Evolutionary conservation across 2,329 filamentous ascomycete species (phyloP), one percentile per base, ranked within the genome.

Genomic region (Diaporthe longicolla): DNA sequence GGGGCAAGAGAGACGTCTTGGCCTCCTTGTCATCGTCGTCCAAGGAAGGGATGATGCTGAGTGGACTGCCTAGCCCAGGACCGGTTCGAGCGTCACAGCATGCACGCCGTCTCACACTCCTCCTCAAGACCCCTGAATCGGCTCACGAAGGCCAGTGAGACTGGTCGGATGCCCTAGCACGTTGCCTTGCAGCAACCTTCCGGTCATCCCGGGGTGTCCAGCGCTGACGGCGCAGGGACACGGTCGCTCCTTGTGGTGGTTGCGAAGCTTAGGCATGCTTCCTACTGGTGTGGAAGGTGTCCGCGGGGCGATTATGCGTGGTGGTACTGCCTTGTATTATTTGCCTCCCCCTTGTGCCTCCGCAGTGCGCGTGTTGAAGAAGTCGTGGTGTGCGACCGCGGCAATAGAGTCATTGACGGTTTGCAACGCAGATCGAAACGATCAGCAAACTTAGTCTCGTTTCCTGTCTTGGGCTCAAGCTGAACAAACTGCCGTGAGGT

Each of bases 161-260:
- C 63, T 54, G 9, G 32, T n/a, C 32, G 4, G 9, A 54, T 24
- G 63, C 63, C 63, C 45, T 54, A 68, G 63, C 63, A 68, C 63
- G 63, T 68, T 66, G 63, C 63, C 63, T 68, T 68, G 63, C 63
- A 68, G 63, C 63, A 68, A 68, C 63, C 63, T 68, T 68, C 48
- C 63, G 63, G 63, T 15, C 48, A 40, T 52, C 32, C 63, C 63
- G 63, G 48, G 17, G n/a, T 13, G n/a, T 68, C 15, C 15, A 40
- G 45, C 48, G 63, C 63, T 68, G 48, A 29, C 13, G 48, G 63
- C 45, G 63, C 63, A 68, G 48, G 45, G 63, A 15, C 63, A 54
- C 48, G 63, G 19, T 52, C 63, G 32, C 48, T 37, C 48, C 48
- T 54, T 54, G 48, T 37, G 63, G 29, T 50, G 45, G 32, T 54